These are phyloP conservation scores for Immersiporthe knoxdaviesiana DNA, from an alignment of 2,329 filamentous ascomycete genomes.

Conservation along the genomic window DNA sequence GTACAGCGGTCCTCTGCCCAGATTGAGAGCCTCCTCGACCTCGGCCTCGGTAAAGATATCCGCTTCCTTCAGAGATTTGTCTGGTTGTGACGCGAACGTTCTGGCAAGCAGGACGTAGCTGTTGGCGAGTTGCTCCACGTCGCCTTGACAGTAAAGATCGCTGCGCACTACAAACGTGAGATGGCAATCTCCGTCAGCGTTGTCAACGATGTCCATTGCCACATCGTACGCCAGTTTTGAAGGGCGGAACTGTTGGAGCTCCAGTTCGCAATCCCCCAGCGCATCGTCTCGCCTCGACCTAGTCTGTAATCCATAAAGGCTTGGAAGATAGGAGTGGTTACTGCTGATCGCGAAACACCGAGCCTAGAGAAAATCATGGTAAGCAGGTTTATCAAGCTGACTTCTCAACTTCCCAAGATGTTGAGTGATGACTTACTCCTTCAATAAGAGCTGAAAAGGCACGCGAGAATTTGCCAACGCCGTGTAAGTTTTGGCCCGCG, in stretches of 20 bases:
- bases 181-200: neutral
- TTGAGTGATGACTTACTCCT: neutral
- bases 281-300: neutral
- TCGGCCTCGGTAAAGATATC: slow-evolving; percentile 41
- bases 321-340: neutral
- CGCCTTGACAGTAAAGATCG: neutral
- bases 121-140: neutral
- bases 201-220: neutral
- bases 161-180: slow-evolving; percentile 29
- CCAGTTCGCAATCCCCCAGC: neutral
- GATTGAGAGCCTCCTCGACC: slow-evolving; percentile 17
- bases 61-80: slow-evolving; percentile 38
- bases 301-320: neutral
- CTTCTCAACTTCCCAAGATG: too few relatives aligned
- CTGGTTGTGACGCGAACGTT: slow-evolving; percentile 30
- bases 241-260: slow-evolving; percentile 33
- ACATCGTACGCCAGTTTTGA: slow-evolving; percentile 31
- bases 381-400: too few relatives aligned
- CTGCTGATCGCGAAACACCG: neutral
- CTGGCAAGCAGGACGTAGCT: neutral
- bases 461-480: neutral
- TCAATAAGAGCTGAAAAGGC: neutral
- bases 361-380: neutral
- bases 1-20: neutral
- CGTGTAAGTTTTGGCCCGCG: neutral